phyloP scores from a whole-genome alignment of 306 rosid species.

The Trifolium repens region DNA sequence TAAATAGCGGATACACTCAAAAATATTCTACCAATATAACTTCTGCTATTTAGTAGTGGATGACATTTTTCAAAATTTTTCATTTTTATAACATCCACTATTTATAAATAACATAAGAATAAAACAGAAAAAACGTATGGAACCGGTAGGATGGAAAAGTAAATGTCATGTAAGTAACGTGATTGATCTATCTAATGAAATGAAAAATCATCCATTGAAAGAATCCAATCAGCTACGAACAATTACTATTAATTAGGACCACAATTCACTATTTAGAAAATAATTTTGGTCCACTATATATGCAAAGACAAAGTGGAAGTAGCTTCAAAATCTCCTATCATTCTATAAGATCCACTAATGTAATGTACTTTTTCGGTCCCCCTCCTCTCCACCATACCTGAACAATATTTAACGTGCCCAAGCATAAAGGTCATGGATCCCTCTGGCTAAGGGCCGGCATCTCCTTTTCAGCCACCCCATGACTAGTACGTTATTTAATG shows the following conservation, averaged over 20 bases:
- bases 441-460: conserved; percentile 38
- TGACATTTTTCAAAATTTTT: no score
- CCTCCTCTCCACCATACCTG: conserved; percentile 47
- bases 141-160: no score
- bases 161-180: no score
- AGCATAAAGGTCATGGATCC: conserved; percentile 24
- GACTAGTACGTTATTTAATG: conserved; percentile 36
- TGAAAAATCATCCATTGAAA: no score
- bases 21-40: no score
- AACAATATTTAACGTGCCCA: conserved; percentile 25
- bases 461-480: conserved; percentile 27
- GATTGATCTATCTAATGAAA: no score
- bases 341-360: conserved; percentile 22
- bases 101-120: no score
- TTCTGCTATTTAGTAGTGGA: no score
- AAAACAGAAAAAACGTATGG: no score
- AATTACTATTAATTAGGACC: not conserved
- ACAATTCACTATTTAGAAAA: conserved; percentile 13
- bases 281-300: conserved; percentile 34
- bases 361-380: conserved; percentile 45
- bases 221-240: not conserved
- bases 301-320: conserved; percentile 37
- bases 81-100: no score
- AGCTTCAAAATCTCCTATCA: conserved; percentile 45
- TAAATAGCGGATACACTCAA: no score